A percentile compares a stretch with the other conserved stretches of the same genome.
Conservation (phyloP, 169 alveolate species). For the Perkinsus marinus region DNA sequence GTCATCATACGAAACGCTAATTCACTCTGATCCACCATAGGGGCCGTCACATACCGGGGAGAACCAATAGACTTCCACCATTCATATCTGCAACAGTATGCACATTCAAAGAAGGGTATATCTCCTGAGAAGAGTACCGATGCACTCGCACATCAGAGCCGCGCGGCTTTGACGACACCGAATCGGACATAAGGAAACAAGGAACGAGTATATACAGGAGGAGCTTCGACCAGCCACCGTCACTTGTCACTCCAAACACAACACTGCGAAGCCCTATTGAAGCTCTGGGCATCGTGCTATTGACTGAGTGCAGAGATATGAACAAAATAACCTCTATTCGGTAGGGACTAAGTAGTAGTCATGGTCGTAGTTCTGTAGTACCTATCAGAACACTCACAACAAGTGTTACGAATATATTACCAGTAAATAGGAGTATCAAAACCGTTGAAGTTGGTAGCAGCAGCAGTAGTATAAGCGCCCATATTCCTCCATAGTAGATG, state of each 20-base stretch:
- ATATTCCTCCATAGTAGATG: conserved; percentile 13
- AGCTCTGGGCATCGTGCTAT: too few species aligned
- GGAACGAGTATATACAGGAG: not conserved
- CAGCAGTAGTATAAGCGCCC: conserved; percentile 26
- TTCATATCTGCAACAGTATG: not conserved
- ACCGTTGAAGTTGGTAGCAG: conserved; percentile 10
- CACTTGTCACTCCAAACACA: too few species aligned
- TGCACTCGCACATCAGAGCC: too few species aligned
- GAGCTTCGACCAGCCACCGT: too few species aligned
- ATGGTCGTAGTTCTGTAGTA: not conserved
- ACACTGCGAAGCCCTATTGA: too few species aligned
- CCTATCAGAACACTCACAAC: not conserved
- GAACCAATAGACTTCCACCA: conserved; percentile 11
- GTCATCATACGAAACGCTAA: conserved; percentile 13
- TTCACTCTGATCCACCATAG: conserved; percentile 30
- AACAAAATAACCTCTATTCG: not conserved
- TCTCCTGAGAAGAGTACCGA: too few species aligned
- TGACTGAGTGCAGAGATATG: not conserved
- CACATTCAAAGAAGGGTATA: too few species aligned
- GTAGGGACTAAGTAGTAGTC: not conserved
- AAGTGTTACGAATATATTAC: not conserved
- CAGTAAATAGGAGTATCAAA: not conserved
- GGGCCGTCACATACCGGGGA: conserved; percentile 19
- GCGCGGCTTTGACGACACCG: not conserved
- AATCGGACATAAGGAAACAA: not conserved